Percentiles rank a stretch among this genome's conserved stretches.
Evolutionary conservation across 257 asterid species (phyloP).

Genomic region (Vinca minor): DNA sequence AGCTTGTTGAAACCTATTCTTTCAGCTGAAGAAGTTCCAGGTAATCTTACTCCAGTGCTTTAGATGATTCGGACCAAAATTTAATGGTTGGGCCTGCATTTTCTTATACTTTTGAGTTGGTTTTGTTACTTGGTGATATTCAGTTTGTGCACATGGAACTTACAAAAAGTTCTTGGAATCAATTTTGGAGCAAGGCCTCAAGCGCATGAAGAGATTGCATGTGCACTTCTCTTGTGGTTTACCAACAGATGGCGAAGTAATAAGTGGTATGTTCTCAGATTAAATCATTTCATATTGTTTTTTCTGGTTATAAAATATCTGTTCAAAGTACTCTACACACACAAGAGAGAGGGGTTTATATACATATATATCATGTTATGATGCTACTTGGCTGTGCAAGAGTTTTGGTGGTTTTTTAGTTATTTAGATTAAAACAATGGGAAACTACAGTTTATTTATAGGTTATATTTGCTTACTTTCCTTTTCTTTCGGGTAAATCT

Average conservation of each 20-base stretch:
- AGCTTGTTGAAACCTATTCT: constrained; percentile 70
- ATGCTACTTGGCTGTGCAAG: not conserved
- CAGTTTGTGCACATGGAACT: constrained; percentile 96
- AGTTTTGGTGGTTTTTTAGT: not conserved
- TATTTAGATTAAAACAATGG: not conserved
- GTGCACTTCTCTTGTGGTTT: constrained; percentile 91
- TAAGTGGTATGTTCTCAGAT: constrained; percentile 57
- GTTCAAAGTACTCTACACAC: too few relatives aligned
- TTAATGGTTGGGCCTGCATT: not conserved
- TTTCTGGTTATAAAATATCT: not conserved
- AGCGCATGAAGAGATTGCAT: constrained; percentile 84
- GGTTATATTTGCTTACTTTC: not conserved
- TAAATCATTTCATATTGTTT: not conserved
- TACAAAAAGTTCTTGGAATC: constrained; percentile 68
- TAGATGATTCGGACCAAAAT: constrained; percentile 3
- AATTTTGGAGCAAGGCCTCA: constrained; percentile 71
- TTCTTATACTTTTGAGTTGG: not conserved
- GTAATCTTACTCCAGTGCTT: constrained; percentile 27
- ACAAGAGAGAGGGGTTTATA: too few relatives aligned
- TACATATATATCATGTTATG: too few relatives aligned
- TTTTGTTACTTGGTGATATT: constrained; percentile 15
- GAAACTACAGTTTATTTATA: not conserved
- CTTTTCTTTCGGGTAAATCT: not conserved
- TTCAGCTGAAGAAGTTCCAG: constrained; percentile 66
- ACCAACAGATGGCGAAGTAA: constrained; percentile 77